Evolutionary conservation across 2,329 filamentous ascomycete species (phyloP), one percentile per base, ranked within the genome.

Genomic region (Plenodomus tracheiphilus): DNA sequence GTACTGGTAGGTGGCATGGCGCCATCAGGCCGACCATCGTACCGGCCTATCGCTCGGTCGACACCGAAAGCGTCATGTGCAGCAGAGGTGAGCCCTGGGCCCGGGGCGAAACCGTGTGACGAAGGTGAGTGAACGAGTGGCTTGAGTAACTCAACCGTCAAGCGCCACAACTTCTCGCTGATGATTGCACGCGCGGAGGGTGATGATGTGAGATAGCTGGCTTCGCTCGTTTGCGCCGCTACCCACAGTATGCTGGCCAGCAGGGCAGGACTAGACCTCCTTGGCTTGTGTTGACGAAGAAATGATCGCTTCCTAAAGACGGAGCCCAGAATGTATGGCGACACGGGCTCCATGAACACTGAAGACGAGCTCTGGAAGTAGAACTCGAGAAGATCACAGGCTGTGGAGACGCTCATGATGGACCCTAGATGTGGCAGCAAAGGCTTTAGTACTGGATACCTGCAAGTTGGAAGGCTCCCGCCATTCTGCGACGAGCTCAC

Each of bases 161-260:
- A 78, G 71, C 96, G 91, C 35, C 96, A 80, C 40, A 97, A 77
- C 74, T 89, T 92, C 71, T 96, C 90, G 74, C 91, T 96, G 43
- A 94, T 87, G 64, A 89, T 86, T 34, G 87, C 87, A 52, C 92
- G 82, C 16, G 91, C 88, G 15, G 91, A 91, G 1, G 91, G 89
- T 30, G 88, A 84, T 37, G 87, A 89, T 18, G 90, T 93, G 58
- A 96, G 72, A 69, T 91, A 91, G 11, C 88, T 83, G 13, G 91
- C 89, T 69, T 96, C 92, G 71, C 90, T 94, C 2, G 91, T 96
- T 70, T 96, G 91, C 2, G 91, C 91, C 16, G 89, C 89, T 25
- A 95, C 87, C 91, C 91, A 96, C n/a, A 97, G 82, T 83, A 97
- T 96, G 71, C 91, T 96, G 21, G 92, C 89, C 21, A 97, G 79